These are phyloP conservation scores for Pseudogymnoascus sp. DNA, from an alignment of 2,329 filamentous ascomycete genomes.

Conservation along the genomic window DNA sequence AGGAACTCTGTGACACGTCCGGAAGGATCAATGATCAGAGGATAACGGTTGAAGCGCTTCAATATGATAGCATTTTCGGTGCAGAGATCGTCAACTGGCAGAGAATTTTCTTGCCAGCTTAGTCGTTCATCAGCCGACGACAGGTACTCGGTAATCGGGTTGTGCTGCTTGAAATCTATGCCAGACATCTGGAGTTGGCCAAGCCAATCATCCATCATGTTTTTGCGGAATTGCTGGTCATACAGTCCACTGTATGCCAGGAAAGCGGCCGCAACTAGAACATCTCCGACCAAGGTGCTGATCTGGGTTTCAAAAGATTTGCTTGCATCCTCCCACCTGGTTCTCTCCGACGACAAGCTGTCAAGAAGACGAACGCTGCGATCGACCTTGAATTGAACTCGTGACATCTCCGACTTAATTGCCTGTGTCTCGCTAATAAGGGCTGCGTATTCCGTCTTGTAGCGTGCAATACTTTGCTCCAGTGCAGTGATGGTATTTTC, in stretches of 20 bases:
- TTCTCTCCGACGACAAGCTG: slow-evolving; percentile 87
- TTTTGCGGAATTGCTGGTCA: slow-evolving; percentile 95
- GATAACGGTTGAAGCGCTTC: slow-evolving; percentile 96
- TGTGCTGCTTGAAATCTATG: slow-evolving; percentile 85
- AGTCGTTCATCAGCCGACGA: slow-evolving; percentile 94
- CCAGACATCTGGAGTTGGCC: slow-evolving; percentile 90
- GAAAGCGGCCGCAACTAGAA: slow-evolving; percentile 93
- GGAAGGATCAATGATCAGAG: slow-evolving; percentile 95
- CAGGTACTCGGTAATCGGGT: slow-evolving; percentile 90
- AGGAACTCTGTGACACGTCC: slow-evolving; percentile 91
- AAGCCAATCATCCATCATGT: slow-evolving; percentile 96
- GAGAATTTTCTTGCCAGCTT: slow-evolving; percentile 85
- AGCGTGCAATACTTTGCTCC: slow-evolving; percentile 84
- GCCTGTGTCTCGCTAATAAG: slow-evolving; percentile 95
- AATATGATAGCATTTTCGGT: slow-evolving; percentile 98
- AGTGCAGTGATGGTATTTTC: slow-evolving; percentile 77
- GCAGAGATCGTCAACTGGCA: slow-evolving; percentile 94
- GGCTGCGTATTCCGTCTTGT: slow-evolving; percentile 92
- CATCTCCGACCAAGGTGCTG: slow-evolving; percentile 89
- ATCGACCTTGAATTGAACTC: slow-evolving; percentile 96
- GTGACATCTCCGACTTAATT: slow-evolving; percentile 94
- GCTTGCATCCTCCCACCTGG: slow-evolving; percentile 93
- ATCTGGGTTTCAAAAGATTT: slow-evolving; percentile 98
- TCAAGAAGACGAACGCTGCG: slow-evolving; percentile 90
- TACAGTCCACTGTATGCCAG: slow-evolving; percentile 94